Evolutionary conservation across 306 rosid genomes (phyloP).

Genomic region (Corylus avellana): DNA sequence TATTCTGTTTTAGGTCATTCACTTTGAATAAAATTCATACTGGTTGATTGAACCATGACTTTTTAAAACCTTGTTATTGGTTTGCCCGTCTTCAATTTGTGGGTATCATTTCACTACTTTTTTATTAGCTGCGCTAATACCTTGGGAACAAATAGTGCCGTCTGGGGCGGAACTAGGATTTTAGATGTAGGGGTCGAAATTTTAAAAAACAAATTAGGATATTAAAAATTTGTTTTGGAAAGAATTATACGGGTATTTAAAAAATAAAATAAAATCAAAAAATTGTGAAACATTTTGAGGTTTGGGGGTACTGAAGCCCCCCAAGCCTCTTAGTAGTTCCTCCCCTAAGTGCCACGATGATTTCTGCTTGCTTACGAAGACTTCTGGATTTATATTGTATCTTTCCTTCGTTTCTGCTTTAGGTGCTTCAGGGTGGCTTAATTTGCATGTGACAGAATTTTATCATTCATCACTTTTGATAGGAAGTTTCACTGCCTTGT

Average conservation of each 20-base stretch:
- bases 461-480: not conserved
- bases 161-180: no score
- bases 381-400: not conserved
- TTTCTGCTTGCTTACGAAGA: not conserved
- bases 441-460: not conserved
- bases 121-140: not conserved
- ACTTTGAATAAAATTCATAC: not conserved
- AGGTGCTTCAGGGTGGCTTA: not conserved
- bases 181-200: no score
- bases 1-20: not conserved
- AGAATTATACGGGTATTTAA: no score
- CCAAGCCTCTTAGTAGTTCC: no score
- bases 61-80: not conserved
- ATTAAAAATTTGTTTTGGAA: no score
- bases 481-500: not conserved
- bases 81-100: not conserved
- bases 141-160: not conserved
- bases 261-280: no score
- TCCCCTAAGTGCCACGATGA: no score
- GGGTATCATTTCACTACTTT: not conserved
- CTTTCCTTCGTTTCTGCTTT: not conserved
- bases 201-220: no score
- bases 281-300: no score
- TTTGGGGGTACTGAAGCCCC: no score
- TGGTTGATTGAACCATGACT: not conserved